Percentiles rank a stretch among this genome's conserved stretches.
These are phyloP conservation scores for Lanmaoa pseudosensibilis DNA, from an alignment of 768 basidiomycete species.

Conservation along the genomic window DNA sequence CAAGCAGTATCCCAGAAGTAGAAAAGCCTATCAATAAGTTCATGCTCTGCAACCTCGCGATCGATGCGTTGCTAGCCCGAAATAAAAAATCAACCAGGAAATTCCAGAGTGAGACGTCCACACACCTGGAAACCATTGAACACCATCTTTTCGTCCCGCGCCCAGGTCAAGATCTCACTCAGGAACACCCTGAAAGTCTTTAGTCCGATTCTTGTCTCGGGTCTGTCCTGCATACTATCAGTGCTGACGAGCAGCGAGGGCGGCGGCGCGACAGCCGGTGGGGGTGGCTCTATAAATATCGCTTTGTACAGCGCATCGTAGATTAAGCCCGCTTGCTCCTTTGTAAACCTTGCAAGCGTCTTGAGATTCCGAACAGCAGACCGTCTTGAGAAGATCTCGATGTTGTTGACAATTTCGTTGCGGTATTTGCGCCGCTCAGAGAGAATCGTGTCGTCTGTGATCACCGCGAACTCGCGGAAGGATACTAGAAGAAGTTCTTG, in stretches of 20 bases:
- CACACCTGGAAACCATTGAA: slow-evolving; percentile 86
- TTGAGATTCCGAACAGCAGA: slow-evolving; percentile 86
- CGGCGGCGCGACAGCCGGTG: slow-evolving; percentile 48
- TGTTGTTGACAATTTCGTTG: slow-evolving; percentile 85
- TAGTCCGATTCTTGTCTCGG: slow-evolving; percentile 87
- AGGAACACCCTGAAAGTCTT: slow-evolving; percentile 87
- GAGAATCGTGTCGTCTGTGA: slow-evolving; percentile 92
- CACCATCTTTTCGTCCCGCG: slow-evolving; percentile 88
- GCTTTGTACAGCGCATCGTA: slow-evolving; percentile 91
- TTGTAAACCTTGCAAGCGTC: slow-evolving; percentile 74
- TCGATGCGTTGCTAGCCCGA: slow-evolving; percentile 75
- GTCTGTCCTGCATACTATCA: slow-evolving; percentile 66
- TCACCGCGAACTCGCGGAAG: slow-evolving; percentile 95
- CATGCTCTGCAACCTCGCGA: slow-evolving; percentile 90
- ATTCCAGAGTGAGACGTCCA: slow-evolving; percentile 2
- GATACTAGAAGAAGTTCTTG: slow-evolving; percentile 96
- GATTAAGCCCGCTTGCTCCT: slow-evolving; percentile 85
- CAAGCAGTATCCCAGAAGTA: slow-evolving; percentile 89
- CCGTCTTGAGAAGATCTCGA: slow-evolving; percentile 93
- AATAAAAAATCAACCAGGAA: slow-evolving; percentile 2
- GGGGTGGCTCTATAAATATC: slow-evolving; percentile 74
- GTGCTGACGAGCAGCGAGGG: slow-evolving; percentile 55
- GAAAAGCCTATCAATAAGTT: slow-evolving; percentile 91
- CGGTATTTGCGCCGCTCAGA: slow-evolving; percentile 84
- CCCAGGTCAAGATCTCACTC: slow-evolving; percentile 94